Evolutionary conservation across 768 basidiomycete species (phyloP).

Genomic region (Pulveroboletus sp.): DNA sequence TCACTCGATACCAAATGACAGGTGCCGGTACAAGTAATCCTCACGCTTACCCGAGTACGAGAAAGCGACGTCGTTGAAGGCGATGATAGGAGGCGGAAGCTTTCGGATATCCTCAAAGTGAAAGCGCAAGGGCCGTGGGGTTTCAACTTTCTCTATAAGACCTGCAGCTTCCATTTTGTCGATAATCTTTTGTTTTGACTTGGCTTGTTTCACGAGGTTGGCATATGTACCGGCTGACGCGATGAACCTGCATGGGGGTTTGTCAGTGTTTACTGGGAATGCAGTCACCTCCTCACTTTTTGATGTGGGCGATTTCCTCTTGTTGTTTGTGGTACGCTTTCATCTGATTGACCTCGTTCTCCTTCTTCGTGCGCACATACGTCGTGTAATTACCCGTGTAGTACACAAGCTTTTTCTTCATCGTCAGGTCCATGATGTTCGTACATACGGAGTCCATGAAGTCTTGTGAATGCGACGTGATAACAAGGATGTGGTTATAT

Average conservation of each 20-base stretch:
- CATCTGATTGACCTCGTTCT: constrained; percentile 99
- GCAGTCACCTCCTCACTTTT: constrained; percentile 57
- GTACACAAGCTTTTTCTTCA: constrained; percentile 88
- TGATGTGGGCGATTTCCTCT: constrained; percentile 97
- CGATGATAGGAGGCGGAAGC: constrained; percentile 95
- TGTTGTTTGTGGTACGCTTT: constrained; percentile 99
- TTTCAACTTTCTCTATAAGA: constrained; percentile 87
- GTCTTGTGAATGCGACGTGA: constrained; percentile 98
- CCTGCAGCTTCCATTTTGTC: constrained; percentile 99
- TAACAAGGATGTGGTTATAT: constrained; percentile 97
- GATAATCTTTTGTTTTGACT: constrained; percentile 99
- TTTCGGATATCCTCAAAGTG: constrained; percentile 94
- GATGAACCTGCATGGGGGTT: constrained; percentile 63
- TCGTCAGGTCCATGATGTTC: constrained; percentile 94
- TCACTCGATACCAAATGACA: constrained; percentile 98
- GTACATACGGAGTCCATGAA: constrained; percentile 99
- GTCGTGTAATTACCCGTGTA: constrained; percentile 96
- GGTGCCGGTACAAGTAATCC: constrained; percentile 81
- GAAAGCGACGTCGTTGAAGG: constrained; percentile 93
- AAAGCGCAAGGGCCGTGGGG: constrained; percentile 71
- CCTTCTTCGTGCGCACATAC: constrained; percentile 92
- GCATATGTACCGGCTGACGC: constrained; percentile 99
- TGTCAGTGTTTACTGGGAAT: constrained; percentile 6
- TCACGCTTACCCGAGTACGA: constrained; percentile 86
- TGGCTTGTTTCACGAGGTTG: constrained; percentile 97